Conservation (phyloP, 495 filamentous ascomycete species). For the Aspergillus coremiiformis region DNA sequence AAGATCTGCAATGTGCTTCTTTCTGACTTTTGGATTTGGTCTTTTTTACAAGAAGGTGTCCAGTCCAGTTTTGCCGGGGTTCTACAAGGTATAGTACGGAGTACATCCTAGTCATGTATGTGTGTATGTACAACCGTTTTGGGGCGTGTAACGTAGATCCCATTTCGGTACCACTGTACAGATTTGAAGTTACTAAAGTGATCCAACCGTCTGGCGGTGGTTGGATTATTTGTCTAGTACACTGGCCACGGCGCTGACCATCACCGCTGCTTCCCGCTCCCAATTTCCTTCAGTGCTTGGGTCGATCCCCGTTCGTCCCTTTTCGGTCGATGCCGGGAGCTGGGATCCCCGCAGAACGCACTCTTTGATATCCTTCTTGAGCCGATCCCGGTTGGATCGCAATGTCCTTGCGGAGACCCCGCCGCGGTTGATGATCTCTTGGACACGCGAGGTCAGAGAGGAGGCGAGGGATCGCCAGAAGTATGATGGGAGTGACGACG, state of each 20-base stretch:
- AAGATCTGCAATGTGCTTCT: too few species aligned
- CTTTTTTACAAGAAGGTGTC: too few species aligned
- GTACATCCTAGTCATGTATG: neutral
- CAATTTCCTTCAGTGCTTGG: conserved; percentile 49
- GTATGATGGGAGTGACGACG: conserved; percentile 74
- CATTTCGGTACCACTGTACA: too few species aligned
- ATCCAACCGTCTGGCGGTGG: too few species aligned
- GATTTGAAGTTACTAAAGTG: too few species aligned
- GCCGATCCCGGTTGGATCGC: conserved; percentile 62
- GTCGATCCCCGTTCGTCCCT: conserved; percentile 32
- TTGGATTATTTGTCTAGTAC: conserved; percentile 37
- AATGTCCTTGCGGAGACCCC: conserved; percentile 78
- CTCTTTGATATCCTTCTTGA: conserved; percentile 70
- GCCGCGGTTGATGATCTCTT: conserved; percentile 74
- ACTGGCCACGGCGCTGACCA: conserved; percentile 71
- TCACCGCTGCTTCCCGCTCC: conserved; percentile 92
- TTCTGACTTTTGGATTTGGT: too few species aligned
- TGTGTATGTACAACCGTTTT: neutral
- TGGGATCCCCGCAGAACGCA: conserved; percentile 71
- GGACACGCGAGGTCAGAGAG: conserved; percentile 64
- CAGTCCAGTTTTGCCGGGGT: neutral
- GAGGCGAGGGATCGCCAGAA: conserved; percentile 88
- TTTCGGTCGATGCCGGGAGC: conserved; percentile 48
- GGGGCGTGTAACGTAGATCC: neutral
- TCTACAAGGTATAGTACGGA: neutral